Conservation (phyloP, 805 yeast genomes). For the Candida tibetensis region DNA sequence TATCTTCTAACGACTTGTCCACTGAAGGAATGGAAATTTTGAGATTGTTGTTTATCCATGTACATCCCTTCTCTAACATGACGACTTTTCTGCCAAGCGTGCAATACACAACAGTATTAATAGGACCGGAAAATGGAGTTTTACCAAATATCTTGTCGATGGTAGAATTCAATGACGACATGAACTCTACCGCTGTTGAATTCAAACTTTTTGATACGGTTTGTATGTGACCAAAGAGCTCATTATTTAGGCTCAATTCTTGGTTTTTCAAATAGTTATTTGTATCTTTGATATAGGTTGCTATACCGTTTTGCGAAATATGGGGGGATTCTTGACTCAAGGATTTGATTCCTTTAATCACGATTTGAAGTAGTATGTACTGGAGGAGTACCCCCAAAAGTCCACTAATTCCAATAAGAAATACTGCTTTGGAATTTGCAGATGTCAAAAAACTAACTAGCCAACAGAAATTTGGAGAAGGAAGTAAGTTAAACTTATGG, state of each 20-base stretch:
- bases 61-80: slow-evolving; percentile 64
- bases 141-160: slow-evolving; percentile 60
- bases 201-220: slow-evolving; percentile 58
- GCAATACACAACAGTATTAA: slow-evolving; percentile 72
- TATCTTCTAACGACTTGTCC: slow-evolving; percentile 1
- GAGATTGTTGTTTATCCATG: slow-evolving; percentile 72
- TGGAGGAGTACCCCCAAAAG: slow-evolving; percentile 54
- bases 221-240: slow-evolving; percentile 64
- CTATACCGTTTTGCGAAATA: neutral
- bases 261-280: slow-evolving; percentile 51
- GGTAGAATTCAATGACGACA: slow-evolving; percentile 55
- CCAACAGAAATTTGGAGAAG: slow-evolving; percentile 5
- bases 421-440: slow-evolving; percentile 45
- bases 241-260: slow-evolving; percentile 55
- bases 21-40: slow-evolving; percentile 53
- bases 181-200: slow-evolving; percentile 55
- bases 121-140: slow-evolving; percentile 63
- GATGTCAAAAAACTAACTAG: slow-evolving; percentile 45
- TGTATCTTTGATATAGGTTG: slow-evolving; percentile 28
- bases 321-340: neutral
- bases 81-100: slow-evolving; percentile 71
- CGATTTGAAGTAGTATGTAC: slow-evolving; percentile 38
- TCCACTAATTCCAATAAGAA: slow-evolving; percentile 59
- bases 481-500: slow-evolving; percentile 1
- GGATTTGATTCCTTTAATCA: slow-evolving; percentile 9